Evolutionary conservation across 208 protist species (phyloP).

Genomic region (Ichthyophonus hoferi): DNA sequence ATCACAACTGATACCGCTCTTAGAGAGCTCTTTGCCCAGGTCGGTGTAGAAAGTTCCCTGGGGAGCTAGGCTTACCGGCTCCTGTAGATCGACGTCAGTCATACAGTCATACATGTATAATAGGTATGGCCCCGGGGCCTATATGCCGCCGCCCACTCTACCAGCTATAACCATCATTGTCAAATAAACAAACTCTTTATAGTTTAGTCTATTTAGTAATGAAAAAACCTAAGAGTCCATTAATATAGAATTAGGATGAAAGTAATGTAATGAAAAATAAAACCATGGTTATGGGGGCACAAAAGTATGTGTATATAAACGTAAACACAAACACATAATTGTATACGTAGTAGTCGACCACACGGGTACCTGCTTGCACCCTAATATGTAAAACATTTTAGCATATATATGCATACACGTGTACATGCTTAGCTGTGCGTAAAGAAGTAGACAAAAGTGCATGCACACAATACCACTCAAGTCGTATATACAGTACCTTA

Average conservation of each 20-base stretch:
- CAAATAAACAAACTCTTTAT: too few relatives aligned
- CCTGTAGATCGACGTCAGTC: too few relatives aligned
- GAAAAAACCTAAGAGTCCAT: too few relatives aligned
- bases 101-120: too few relatives aligned
- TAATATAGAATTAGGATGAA: too few relatives aligned
- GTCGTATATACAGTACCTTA: conserved; percentile 20
- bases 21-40: neutral
- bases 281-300: too few relatives aligned
- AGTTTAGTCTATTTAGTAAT: too few relatives aligned
- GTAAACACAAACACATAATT: neutral
- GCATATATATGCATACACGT: neutral
- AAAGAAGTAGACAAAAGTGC: neutral
- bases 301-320: neutral
- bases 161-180: too few relatives aligned
- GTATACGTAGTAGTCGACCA: too few relatives aligned
- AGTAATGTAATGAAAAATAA: too few relatives aligned
- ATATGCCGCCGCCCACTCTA: too few relatives aligned
- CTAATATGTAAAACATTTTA: neutral
- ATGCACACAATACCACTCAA: neutral
- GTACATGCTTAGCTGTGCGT: neutral
- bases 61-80: neutral
- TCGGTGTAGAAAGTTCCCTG: conserved; percentile 16
- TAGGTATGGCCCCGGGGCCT: too few relatives aligned
- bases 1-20: conserved; percentile 77
- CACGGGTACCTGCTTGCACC: neutral